Evolutionary conservation across 495 filamentous ascomycete species (phyloP).

Genomic region (Lasiosphaeria ovina): DNA sequence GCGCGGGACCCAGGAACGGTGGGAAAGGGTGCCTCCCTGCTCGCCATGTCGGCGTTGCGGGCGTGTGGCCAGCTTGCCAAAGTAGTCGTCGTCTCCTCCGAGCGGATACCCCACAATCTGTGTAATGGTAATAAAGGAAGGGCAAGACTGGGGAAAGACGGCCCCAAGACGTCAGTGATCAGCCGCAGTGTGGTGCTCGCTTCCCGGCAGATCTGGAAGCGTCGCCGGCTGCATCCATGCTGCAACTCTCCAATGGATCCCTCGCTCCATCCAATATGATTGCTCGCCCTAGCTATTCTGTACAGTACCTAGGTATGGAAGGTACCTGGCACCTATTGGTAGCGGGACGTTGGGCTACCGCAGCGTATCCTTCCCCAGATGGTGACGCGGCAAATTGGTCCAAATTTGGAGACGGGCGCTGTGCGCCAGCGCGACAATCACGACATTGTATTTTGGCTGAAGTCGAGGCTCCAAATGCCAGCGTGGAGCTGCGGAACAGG

Average conservation of each 20-base stretch:
- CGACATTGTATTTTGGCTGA: slow-evolving; percentile 32
- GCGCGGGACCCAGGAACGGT: not conserved
- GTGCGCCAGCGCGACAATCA: slow-evolving; percentile 9
- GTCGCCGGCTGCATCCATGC: no score
- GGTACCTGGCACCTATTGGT: no score
- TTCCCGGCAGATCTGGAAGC: slow-evolving; percentile 33
- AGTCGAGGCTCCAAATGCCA: slow-evolving; percentile 20
- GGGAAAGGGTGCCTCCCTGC: not conserved
- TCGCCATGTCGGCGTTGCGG: not conserved
- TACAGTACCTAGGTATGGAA: no score
- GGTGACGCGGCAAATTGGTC: slow-evolving; percentile 26
- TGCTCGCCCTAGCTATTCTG: no score
- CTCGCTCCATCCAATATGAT: no score
- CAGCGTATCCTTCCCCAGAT: slow-evolving; percentile 15
- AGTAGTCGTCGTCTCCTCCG: not conserved
- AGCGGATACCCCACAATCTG: not conserved
- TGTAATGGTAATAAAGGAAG: not conserved
- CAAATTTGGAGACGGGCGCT: slow-evolving; percentile 23
- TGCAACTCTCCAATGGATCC: no score
- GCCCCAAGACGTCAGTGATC: slow-evolving; percentile 14
- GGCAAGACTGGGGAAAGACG: slow-evolving; percentile 6
- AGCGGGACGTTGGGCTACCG: slow-evolving; percentile 17
- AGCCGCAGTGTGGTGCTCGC: slow-evolving; percentile 28
- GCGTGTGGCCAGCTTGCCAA: not conserved
- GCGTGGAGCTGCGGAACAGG: slow-evolving; percentile 23